These are phyloP conservation scores for Candida nanaspora DNA, from an alignment of 805 yeast genomes.

Conservation along the genomic window DNA sequence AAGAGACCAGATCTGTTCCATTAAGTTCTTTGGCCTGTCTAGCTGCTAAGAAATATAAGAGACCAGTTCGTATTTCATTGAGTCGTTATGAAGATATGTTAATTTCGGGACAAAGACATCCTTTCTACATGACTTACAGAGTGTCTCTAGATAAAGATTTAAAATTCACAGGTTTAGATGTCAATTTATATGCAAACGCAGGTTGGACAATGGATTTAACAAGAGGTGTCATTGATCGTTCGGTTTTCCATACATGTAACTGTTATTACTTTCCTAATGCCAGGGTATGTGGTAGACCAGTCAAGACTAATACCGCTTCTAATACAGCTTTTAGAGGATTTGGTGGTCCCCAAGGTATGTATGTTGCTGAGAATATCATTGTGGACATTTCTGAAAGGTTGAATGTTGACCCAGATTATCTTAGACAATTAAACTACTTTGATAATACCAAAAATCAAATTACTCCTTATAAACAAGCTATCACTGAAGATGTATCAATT, in stretches of 20 bases:
- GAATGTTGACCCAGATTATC: constrained; percentile 30
- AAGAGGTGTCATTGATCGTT: constrained; percentile 41
- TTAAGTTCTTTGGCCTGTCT: constrained; percentile 31
- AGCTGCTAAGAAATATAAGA: constrained; percentile 34
- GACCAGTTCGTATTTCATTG: constrained; percentile 35
- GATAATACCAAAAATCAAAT: constrained; percentile 20
- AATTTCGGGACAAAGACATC: constrained; percentile 40
- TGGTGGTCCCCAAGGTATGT: constrained; percentile 47
- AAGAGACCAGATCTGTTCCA: constrained; percentile 35
- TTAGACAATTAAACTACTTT: constrained; percentile 32
- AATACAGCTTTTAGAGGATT: constrained; percentile 44
- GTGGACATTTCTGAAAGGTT: constrained; percentile 32
- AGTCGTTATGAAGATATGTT: constrained; percentile 38
- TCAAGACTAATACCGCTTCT: constrained; percentile 38
- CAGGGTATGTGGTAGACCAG: constrained; percentile 29
- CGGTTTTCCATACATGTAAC: constrained; percentile 36
- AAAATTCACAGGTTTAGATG: constrained; percentile 33
- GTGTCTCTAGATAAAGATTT: constrained; percentile 34
- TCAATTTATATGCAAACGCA: constrained; percentile 35
- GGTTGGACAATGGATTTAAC: constrained; percentile 44
- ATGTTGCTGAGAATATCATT: constrained; percentile 33
- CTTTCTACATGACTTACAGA: constrained; percentile 35
- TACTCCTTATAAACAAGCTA: constrained; percentile 34
- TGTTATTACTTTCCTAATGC: constrained; percentile 37
- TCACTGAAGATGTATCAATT: constrained; percentile 33